Conservation (phyloP, 1,284 basidiomycete genomes). For the Ganoderma boninense region DNA sequence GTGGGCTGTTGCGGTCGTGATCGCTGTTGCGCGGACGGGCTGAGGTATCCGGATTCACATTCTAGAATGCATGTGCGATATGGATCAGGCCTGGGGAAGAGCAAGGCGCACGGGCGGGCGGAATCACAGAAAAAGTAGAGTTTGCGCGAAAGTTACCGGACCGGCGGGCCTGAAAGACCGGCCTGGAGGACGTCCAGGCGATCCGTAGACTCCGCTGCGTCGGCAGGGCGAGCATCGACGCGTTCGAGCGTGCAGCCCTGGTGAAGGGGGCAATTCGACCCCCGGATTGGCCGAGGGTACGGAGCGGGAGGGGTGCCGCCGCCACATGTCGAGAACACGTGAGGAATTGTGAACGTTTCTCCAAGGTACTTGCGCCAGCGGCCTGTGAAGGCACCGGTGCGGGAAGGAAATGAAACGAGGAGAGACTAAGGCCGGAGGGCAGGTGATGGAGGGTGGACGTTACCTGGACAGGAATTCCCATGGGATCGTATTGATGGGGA, state of each 20-base stretch:
- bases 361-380: not conserved
- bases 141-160: not conserved
- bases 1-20: not conserved
- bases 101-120: not conserved
- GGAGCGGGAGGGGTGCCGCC: not conserved
- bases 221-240: slow-evolving; percentile 8
- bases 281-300: not conserved
- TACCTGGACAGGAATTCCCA: not conserved
- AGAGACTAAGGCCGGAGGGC: not conserved
- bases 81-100: too few species aligned
- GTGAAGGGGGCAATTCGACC: not conserved
- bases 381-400: not conserved
- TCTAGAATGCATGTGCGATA: not conserved
- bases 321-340: not conserved
- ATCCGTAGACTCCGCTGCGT: not conserved
- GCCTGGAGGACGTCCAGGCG: slow-evolving; percentile 3
- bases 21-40: not conserved
- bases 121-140: not conserved
- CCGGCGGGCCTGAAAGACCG: not conserved
- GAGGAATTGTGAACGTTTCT: too few species aligned
- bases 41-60: not conserved
- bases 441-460: not conserved
- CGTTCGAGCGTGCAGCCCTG: not conserved
- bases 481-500: not conserved
- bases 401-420: not conserved